These are phyloP conservation scores for Macroventuria anomochaeta DNA, from an alignment of 2,329 filamentous ascomycete species.

Conservation along the genomic window DNA sequence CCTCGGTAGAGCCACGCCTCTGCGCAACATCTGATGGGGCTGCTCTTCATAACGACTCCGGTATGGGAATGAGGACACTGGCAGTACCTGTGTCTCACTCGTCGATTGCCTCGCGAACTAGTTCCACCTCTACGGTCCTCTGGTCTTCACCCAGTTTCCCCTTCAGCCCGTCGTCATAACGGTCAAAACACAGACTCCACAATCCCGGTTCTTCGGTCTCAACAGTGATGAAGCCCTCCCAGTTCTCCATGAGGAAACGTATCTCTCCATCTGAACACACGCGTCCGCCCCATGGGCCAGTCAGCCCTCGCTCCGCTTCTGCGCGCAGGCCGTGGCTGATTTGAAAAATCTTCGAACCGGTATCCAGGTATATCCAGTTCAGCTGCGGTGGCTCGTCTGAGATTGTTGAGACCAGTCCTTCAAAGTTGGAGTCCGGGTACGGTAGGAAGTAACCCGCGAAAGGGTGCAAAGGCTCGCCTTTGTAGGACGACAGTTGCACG, in stretches of 20 bases:
- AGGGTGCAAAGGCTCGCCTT: constrained; percentile 42
- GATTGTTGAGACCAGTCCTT: constrained; percentile 57
- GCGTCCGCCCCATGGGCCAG: constrained; percentile 60
- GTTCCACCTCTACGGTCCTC: constrained; percentile 26
- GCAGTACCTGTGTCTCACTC: neutral
- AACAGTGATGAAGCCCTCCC: constrained; percentile 63
- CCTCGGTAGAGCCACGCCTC: neutral
- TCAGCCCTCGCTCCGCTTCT: constrained; percentile 63
- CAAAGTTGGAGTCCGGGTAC: constrained; percentile 54
- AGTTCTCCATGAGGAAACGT: constrained; percentile 59
- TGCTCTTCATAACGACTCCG: no score
- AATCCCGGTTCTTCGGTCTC: constrained; percentile 54
- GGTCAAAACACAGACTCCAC: constrained; percentile 61
- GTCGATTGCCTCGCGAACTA: constrained; percentile 22
- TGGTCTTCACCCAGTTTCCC: constrained; percentile 36
- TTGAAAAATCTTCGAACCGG: constrained; percentile 54
- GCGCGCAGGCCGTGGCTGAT: constrained; percentile 62
- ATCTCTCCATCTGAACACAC: constrained; percentile 72
- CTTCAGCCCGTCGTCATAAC: constrained; percentile 52
- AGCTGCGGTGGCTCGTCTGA: constrained; percentile 64
- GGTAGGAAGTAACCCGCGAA: constrained; percentile 58
- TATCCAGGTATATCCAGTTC: constrained; percentile 72
- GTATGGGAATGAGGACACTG: neutral
- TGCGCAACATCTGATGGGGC: neutral
- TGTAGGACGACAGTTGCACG: constrained; percentile 29